A percentile compares a stretch with the other conserved stretches of the same genome.
These are phyloP conservation scores for Jackrogersella minutella DNA, from an alignment of 495 filamentous ascomycete species.

Conservation along the genomic window DNA sequence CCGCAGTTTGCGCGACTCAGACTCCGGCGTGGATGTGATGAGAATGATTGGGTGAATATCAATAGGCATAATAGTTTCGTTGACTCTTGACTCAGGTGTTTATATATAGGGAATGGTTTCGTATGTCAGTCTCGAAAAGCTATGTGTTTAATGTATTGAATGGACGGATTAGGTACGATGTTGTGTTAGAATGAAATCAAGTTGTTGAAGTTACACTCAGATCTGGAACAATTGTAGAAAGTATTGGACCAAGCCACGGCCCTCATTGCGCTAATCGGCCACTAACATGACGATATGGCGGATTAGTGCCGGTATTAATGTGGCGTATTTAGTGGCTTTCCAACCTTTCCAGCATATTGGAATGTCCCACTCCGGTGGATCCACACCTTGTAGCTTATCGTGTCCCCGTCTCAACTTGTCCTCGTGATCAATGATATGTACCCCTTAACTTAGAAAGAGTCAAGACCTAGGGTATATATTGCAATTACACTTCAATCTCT, in stretches of 20 bases:
- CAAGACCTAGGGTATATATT: too few relatives aligned
- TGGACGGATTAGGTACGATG: too few relatives aligned
- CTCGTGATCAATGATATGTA: conserved; percentile 33
- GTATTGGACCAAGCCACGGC: neutral
- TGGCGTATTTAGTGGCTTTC: conserved; percentile 1
- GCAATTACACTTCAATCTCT: conserved; percentile 18
- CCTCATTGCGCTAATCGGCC: conserved; percentile 24
- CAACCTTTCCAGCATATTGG: conserved; percentile 25
- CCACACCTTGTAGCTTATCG: conserved; percentile 23
- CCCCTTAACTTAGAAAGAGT: conserved; percentile 36
- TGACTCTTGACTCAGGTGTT: neutral
- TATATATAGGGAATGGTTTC: neutral
- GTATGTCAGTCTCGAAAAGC: neutral
- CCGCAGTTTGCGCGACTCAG: conserved; percentile 28
- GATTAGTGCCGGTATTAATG: conserved; percentile 25
- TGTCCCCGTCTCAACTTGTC: conserved; percentile 3
- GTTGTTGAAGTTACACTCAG: neutral
- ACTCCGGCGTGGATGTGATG: neutral
- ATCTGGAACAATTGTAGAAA: too few relatives aligned
- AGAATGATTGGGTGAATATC: neutral
- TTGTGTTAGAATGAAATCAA: neutral
- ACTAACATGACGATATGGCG: conserved; percentile 28
- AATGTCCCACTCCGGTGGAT: conserved; percentile 7
- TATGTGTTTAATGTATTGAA: neutral
- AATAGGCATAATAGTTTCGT: neutral